A percentile compares a stretch with the other conserved stretches of the same genome.
These are phyloP conservation scores for Phaeotremella skinneri DNA, from an alignment of 768 basidiomycete genomes.

Conservation along the genomic window DNA sequence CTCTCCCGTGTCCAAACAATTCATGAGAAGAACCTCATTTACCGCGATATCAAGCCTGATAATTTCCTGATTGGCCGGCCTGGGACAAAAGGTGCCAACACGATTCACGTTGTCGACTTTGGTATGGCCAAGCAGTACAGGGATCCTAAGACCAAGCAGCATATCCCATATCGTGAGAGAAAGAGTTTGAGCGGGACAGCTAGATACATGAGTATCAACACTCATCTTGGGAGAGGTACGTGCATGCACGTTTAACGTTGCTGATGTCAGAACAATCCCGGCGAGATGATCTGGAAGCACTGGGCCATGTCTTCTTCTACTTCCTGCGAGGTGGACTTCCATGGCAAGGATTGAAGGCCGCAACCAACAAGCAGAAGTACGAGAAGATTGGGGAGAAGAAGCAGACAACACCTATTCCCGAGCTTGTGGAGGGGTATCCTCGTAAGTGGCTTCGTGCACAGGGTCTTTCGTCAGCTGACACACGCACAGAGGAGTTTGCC, in stretches of 20 bases:
- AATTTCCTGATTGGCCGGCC: conserved; percentile 97
- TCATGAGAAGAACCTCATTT: conserved; percentile 99
- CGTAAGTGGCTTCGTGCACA: conserved; percentile 25
- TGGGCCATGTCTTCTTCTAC: conserved; percentile 99
- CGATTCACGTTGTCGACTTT: conserved; percentile 79
- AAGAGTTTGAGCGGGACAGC: conserved; percentile 97
- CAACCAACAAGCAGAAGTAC: conserved; percentile 99
- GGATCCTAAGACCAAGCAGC: conserved; percentile 99
- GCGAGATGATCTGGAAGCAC: conserved; percentile 95
- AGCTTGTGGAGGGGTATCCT: conserved; percentile 92
- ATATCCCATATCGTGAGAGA: conserved; percentile 97
- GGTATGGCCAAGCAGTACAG: conserved; percentile 99
- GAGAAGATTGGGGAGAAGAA: conserved; percentile 99
- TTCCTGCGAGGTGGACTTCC: conserved; percentile 94
- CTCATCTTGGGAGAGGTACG: conserved; percentile 92
- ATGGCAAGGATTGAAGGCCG: conserved; percentile 99
- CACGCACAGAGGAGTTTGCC: conserved; percentile 80
- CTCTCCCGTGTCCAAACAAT: conserved; percentile 94
- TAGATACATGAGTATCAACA: conserved; percentile 99
- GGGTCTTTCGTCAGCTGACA: not conserved
- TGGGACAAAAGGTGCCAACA: conserved; percentile 81
- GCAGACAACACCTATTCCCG: conserved; percentile 96
- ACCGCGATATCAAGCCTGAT: conserved; percentile 99
- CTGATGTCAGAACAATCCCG: conserved; percentile 62
- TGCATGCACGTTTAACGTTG: conserved; percentile 1